Base-by-base conservation (phyloP, 768 basidiomycete species). In the Hericium erinaceus region DNA sequence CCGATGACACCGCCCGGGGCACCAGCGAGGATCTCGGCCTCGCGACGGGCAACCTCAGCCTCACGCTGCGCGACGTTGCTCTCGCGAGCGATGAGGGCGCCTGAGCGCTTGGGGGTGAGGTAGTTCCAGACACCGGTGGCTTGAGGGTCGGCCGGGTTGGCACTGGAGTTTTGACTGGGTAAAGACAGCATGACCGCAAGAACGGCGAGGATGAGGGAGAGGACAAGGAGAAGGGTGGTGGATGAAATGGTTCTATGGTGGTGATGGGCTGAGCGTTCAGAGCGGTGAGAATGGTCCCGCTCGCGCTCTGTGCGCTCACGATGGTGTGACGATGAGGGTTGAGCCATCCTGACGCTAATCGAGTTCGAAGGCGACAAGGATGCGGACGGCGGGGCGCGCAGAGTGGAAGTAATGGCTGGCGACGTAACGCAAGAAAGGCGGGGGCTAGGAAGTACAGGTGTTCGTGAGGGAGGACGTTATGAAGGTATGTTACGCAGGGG, bases 121-220 rank as follows among this genome's bases (percentile, higher is more conserved):
- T 84, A 84, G 2, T 84, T 82, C 75, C 83, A 80, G 39, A 91
- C 77, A 18, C 87, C 85, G 10, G 76, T 73, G 4, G 77, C 57
- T 11, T 55, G 67, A 22, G 66, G 61, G 24, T 67, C 64, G n/a
- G 60, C 64, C 12, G 74, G 66, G 13, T 78, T 67, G 1, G 75
- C 74, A 0, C 74, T 69, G 22, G 73, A 69, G 41, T 69, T 72
- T 48, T 77, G 74, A 0, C 84, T 82, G 1, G 91, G 91, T 4
- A 93, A 77, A 2, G 91, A 91, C 24, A 93, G 82, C 89, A 93
- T 92, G 65, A 93, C 84, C 4, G 91, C 90, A n/a, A 93, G 79
- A 22, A 92, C 89, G 39, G 90, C 91, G 26, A 93, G 77, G 52
- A 93, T 82, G 38, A 93, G 83, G 11, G 91, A 92, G 44, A 93